Base-by-base conservation (phyloP, 495 filamentous ascomycete species). In the Trichodelitschia bisporula region DNA sequence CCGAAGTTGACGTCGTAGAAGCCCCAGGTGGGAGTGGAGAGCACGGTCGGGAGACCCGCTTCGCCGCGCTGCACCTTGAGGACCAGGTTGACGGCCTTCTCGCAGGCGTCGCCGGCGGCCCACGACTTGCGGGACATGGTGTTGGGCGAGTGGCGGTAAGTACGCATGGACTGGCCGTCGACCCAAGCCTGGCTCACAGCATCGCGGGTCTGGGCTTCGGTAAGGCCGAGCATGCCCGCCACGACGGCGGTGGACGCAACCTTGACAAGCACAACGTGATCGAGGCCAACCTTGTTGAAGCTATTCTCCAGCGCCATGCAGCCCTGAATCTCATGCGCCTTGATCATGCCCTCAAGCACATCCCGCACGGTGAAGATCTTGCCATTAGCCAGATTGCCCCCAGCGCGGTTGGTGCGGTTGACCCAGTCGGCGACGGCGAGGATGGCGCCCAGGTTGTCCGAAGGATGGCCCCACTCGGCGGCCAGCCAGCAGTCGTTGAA, bases 401-500 rank as follows among this genome's bases (percentile, higher is more conserved):
- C 82, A 18, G 79, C 74, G 41, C 76, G 77, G 62, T 93, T 95
- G 40, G 84, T 93, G 42, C 89, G 77, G 20, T 78, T 79, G 36
- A 90, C 68, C 89, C 89, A 97, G 58, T 97, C 86, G 17, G 86
- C 82, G 23, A 92, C 82, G 21, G 86, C 78, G 19, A 97, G 62
- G 42, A 95, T 95, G 48, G 79, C 84, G 32, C 84, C 84, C 33
- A 95, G 56, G 59, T 95, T 95, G 59, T 95, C 84, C 2, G 79
- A 90, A 27, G 84, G 86, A 46, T 97, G 86, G 27, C 86, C 86
- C 86, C 86, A 97, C 58, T 97, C 86, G 33, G 86, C 86, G 11
- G 86, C 86, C 34, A 97, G 60, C 89, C 86, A 97, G 65, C 86
- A 95, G 63, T 97, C 86, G 49, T 97, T 97, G 67, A 93, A 97